Percentiles rank a stretch among this genome's conserved stretches.
Evolutionary conservation across 2,329 filamentous ascomycete species (phyloP).

Genomic region (Alternaria triticina): DNA sequence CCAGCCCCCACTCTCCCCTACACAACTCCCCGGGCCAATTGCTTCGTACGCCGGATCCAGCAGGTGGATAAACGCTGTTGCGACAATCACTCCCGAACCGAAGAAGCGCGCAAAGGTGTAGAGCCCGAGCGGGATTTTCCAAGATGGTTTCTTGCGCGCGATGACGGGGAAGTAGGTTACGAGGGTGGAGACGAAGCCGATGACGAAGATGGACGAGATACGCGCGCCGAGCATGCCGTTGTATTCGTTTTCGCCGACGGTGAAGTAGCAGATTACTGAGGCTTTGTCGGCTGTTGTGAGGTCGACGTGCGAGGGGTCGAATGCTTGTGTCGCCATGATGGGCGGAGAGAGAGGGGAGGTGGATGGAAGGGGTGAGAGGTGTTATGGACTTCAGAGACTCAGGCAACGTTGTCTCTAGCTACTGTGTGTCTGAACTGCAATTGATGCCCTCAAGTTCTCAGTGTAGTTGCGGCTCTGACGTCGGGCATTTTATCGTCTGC

Average conservation of each 20-base stretch:
- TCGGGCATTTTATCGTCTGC: neutral
- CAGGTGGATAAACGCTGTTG: slow-evolving; percentile 6
- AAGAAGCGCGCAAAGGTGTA: slow-evolving; percentile 10
- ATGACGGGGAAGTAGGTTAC: slow-evolving; percentile 5
- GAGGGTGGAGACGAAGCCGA: slow-evolving; percentile 1
- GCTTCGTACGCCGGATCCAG: slow-evolving; percentile 7
- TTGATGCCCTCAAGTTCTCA: neutral
- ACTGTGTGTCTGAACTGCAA: too few relatives aligned
- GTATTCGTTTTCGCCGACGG: neutral
- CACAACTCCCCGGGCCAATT: slow-evolving; percentile 4
- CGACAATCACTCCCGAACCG: slow-evolving; percentile 3
- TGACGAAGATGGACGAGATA: slow-evolving; percentile 7
- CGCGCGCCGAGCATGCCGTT: neutral
- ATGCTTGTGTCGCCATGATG: neutral
- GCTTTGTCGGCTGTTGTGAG: neutral
- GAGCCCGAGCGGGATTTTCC: slow-evolving; percentile 1
- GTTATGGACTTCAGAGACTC: neutral
- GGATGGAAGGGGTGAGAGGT: neutral
- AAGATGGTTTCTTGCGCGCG: neutral
- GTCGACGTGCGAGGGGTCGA: neutral
- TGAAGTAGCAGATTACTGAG: slow-evolving; percentile 1
- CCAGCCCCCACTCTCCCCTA: neutral
- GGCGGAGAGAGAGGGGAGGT: neutral
- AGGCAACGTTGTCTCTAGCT: neutral
- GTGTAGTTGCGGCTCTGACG: neutral